Evolutionary conservation across 2,329 filamentous ascomycete genomes (phyloP).

Genomic region (Fusarium oligoseptatum): DNA sequence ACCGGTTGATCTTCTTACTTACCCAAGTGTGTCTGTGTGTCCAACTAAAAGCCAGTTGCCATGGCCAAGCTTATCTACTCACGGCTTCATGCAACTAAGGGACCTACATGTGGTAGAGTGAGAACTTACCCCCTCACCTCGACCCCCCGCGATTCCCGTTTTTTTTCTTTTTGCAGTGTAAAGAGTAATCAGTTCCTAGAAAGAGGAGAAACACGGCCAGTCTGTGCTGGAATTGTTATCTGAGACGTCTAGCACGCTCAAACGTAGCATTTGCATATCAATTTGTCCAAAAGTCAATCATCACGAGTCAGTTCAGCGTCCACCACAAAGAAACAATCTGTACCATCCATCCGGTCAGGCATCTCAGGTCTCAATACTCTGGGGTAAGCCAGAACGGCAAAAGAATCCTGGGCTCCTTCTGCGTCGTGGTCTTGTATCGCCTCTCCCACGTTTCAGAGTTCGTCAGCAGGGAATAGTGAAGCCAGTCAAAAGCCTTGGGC

Average conservation of each 20-base stretch:
- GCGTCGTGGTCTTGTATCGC: not conserved
- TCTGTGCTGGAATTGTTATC: not conserved
- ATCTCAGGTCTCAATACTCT: not conserved
- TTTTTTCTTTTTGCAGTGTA: not conserved
- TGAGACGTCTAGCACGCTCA: not conserved
- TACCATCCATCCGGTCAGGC: not conserved
- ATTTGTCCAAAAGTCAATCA: not conserved
- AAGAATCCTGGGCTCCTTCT: not conserved
- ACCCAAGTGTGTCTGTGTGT: not conserved
- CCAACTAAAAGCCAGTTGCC: not conserved
- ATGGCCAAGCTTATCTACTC: not conserved
- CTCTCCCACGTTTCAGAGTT: conserved; percentile 1
- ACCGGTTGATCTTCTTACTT: not conserved
- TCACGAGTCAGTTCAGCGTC: not conserved
- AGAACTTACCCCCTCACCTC: not conserved
- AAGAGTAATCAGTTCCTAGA: not conserved
- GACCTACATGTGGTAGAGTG: not conserved
- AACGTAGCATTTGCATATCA: not conserved
- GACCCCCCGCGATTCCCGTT: not conserved
- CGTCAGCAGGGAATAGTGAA: not conserved
- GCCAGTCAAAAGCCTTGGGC: not conserved
- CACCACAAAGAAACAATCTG: not conserved
- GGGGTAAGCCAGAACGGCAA: not conserved
- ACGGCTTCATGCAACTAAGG: not conserved
- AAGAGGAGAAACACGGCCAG: not conserved